Base-by-base conservation (phyloP, 768 basidiomycete genomes). In the Floccularia luteovirens region DNA sequence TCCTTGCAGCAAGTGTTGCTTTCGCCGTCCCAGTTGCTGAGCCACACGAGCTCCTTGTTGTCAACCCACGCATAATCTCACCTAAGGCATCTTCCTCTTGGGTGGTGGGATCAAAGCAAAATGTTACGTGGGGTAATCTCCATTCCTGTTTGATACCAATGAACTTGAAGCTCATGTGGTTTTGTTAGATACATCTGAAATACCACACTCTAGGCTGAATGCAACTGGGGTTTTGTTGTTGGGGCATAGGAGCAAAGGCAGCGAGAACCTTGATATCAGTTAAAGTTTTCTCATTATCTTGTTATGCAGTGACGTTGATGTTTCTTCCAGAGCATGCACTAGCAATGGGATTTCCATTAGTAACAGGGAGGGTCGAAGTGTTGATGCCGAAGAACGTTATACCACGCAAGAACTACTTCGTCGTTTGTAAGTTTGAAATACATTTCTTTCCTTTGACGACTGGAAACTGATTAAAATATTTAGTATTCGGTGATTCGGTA, bases 231-330 rank as follows among this genome's bases (percentile, higher is more conserved):
- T 49, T 20, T 44, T 77, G 30, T 37, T 76, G 5, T 58, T 79
- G 35, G 77, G 76, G 13, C 55, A 54, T 44, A 14, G 43, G 5
- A 38, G 44, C 10, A 47, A 49, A 33, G 37, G 51, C 24, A 72
- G 65, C 39, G 75, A 78, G 46, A 64, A 77, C 47, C 50, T 77
- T 48, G 61, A 77, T 39, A 54, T 58, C 19, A 4, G 75, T 74
- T 41, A 39, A 72, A 56, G 24, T 17, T 23, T 16, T 11, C 13
- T 12, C 22, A 19, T 17, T 24, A 25, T 11, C 4, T 19, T 13
- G 5, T 25, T 17, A 14, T n/a, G 10, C 12, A 12, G 12, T 2
- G 16, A 19, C 33, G 22, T 45, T 30, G 8, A 21, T 6, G 17
- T 6, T 23, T 12, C 17, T 36, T 36, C 21, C 31, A 61, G 60